Percentiles rank a stretch among this genome's conserved stretches.
These are phyloP conservation scores for Amphicarpaea edgeworthii DNA, from an alignment of 306 rosid species.

Conservation along the genomic window DNA sequence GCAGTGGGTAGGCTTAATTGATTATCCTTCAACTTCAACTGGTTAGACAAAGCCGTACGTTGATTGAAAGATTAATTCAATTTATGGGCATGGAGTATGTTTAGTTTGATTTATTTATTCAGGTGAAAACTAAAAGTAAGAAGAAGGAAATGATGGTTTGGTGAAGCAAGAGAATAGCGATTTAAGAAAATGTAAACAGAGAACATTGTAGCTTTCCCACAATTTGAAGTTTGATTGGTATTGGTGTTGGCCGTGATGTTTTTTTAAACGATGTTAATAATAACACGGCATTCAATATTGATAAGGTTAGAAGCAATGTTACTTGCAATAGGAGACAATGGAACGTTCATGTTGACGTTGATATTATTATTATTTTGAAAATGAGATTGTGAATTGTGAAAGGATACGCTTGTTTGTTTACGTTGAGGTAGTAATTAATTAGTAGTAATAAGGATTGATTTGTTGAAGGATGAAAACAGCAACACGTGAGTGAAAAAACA, in stretches of 20 bases:
- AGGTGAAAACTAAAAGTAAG: background rate
- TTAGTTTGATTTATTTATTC: no score
- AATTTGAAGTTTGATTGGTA: background rate
- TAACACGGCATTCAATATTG: constrained; percentile 4
- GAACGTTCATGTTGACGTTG: constrained; percentile 24
- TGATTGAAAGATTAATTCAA: no score
- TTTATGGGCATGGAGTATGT: no score
- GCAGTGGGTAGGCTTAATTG: background rate
- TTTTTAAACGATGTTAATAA: background rate
- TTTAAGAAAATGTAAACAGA: background rate
- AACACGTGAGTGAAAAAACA: no score
- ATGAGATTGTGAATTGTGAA: no score
- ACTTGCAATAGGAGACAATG: constrained; percentile 12
- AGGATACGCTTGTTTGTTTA: background rate
- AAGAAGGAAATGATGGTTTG: background rate
- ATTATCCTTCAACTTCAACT: background rate
- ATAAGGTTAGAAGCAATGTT: constrained; percentile 10
- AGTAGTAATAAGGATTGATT: no score
- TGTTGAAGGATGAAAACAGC: background rate
- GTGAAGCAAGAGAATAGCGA: background rate
- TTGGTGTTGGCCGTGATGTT: background rate
- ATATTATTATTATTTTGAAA: constrained; percentile 4
- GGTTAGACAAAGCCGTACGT: no score
- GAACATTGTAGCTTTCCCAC: background rate
- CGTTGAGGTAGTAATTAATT: background rate